Base-by-base conservation (phyloP, 2,329 filamentous ascomycete genomes). In the Penicillium sp. region DNA sequence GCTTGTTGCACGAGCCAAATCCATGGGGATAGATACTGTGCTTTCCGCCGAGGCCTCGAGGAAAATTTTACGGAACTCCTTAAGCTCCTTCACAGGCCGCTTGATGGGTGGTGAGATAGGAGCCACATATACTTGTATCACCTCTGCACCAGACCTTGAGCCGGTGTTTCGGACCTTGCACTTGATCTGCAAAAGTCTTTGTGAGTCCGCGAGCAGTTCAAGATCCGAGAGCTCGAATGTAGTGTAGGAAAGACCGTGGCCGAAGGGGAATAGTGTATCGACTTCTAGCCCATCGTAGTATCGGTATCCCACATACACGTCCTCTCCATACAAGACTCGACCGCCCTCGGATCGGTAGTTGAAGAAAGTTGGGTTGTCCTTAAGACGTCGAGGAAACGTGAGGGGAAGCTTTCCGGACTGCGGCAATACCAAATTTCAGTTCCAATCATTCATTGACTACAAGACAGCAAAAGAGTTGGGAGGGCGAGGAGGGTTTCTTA, bases 231-330 rank as follows among this genome's bases (percentile, higher is more conserved):
- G 80, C 9, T 69, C 62, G 69, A 93, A 93, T 0, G 77, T 84
- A 0, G 89, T 92, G 72, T 92, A 94, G 13, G 87, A 89, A 1
- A 94, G 78, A 1, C 90, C 90, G 66, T 91, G 86, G 11, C 90
- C 90, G 68, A 95, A 95, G 0, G 87, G 83, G 1, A 80, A 77
- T 4, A 84, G 22, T 18, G 29, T 79, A 34, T 85, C 79, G 14
- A 82, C 79, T 63, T 83, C 86, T 66, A 29, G 29, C 10, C 16
- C 34, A 13, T 94, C 89, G 70, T 90, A 94, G 76, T 86, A 91
- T 22, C 89, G 81, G 74, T 94, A 94, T 4, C 90, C 90, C 32
- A 93, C 79, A 69, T 90, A 93, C 43, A 94, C 78, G 56, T 90
- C 89, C 71, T 94, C 90, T 45, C 88, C 88, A 67, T 93, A 94